Evolutionary conservation across 306 rosid genomes (phyloP), one percentile per base, ranked within the genome.

Genomic region (Prosopis cineraria): DNA sequence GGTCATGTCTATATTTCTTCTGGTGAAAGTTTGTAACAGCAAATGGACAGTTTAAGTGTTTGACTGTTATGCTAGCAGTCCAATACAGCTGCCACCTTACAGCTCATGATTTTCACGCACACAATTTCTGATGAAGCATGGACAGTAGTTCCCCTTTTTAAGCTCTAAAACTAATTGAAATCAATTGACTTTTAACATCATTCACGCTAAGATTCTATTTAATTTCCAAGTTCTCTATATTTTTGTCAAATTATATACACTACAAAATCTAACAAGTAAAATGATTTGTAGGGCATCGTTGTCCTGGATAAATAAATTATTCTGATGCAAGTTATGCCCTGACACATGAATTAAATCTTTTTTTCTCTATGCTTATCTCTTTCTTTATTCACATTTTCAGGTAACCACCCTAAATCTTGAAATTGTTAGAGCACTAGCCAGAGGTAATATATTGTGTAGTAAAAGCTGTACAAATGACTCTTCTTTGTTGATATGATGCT

Each of bases 341-440:
- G 68, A 39, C 36, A 62, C 17, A 29, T 25, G 40, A 52, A 64
- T 73, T 69, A 74, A 36, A 80, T 19, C 53, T 34, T 56, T 56
- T 37, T 25, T 56, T 59, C 73, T 70, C 72, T 30, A 13, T 82
- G 53, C 62, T 84, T 70, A 75, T 60, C 60, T 72, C 33, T 76
- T 55, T 63, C 68, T 84, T 74, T 73, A 14, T 68, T 72, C 80
- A 43, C 63, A 67, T 72, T 84, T 74, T 85, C 97, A 94, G 97
- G 98, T 94, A 75, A 92, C 97, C 20, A 83, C 87, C 52, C 97
- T 94, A 83, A 94, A 90, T 87, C 95, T 92, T 58, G 90, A 92
- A 87, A 90, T 94, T 70, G 95, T 94, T 77, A 89, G 98, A 90
- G 92, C 97, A 64, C 87, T 94, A 19, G 97, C 97, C 60, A 85